These are phyloP conservation scores for Fistulifera pelliculosa DNA, from an alignment of 108 stramenopile species.

Conservation along the genomic window DNA sequence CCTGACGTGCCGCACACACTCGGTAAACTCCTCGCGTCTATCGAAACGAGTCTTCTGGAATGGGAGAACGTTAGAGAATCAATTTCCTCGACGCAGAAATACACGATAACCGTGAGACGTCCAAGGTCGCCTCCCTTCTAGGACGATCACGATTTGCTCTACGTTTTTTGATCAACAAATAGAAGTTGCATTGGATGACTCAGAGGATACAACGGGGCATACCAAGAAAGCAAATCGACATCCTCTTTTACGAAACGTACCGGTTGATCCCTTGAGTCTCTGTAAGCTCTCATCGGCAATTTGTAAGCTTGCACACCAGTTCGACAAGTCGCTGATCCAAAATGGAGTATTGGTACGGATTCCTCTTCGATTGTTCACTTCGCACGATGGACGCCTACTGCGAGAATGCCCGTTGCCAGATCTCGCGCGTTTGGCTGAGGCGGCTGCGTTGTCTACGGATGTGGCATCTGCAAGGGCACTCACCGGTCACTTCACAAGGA, in stretches of 20 bases:
- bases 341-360: conserved; percentile 29
- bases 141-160: conserved; percentile 17
- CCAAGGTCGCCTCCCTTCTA: conserved; percentile 27
- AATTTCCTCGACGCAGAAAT: not conserved
- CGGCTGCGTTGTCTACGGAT: conserved; percentile 21
- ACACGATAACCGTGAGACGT: not conserved
- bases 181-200: conserved; percentile 25
- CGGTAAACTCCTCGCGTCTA: conserved; percentile 23
- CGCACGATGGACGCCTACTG: conserved; percentile 41
- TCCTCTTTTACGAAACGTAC: conserved; percentile 32
- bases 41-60: conserved; percentile 30
- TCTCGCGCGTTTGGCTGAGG: conserved; percentile 27
- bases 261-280: conserved; percentile 42
- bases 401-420: conserved; percentile 30
- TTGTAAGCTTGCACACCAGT: no score
- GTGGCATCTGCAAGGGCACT: conserved; percentile 24
- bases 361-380: conserved; percentile 33
- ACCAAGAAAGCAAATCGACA: conserved; percentile 7
- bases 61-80: conserved; percentile 15
- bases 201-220: conserved; percentile 10
- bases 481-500: conserved; percentile 31
- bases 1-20: conserved; percentile 13
- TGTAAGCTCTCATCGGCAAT: conserved; percentile 20
- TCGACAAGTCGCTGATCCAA: not conserved
- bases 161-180: conserved; percentile 28